phyloP scores from a whole-genome alignment of 148 eudicot genomes.

The Bassia scoparia region DNA sequence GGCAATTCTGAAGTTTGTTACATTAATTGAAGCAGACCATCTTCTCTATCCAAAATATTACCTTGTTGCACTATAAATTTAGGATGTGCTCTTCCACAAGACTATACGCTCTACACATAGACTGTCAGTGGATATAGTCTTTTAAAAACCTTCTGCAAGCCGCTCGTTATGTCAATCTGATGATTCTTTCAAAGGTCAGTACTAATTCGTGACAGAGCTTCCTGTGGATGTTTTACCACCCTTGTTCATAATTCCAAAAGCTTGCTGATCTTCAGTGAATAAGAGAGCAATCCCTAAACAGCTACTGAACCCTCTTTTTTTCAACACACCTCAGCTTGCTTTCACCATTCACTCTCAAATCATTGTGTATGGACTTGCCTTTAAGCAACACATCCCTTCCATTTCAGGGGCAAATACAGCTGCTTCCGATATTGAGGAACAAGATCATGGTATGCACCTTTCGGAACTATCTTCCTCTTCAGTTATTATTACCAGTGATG shows the following conservation, averaged over 20 bases:
- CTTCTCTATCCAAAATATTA: slow-evolving; percentile 95
- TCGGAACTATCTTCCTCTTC: slow-evolving; percentile 57
- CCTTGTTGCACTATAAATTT: slow-evolving; percentile 90
- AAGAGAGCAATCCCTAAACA: slow-evolving; percentile 66
- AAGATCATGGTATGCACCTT: slow-evolving; percentile 49
- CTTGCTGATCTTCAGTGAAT: slow-evolving; percentile 61
- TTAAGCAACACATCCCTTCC: slow-evolving; percentile 56
- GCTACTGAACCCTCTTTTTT: slow-evolving; percentile 52
- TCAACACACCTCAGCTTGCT: slow-evolving; percentile 56
- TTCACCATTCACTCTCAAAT: slow-evolving; percentile 50
- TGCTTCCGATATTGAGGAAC: slow-evolving; percentile 48
- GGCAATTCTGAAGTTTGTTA: slow-evolving; percentile 86
- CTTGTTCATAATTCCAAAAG: slow-evolving; percentile 74
- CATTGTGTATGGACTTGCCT: slow-evolving; percentile 34
- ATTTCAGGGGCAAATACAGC: slow-evolving; percentile 52
- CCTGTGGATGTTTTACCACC: slow-evolving; percentile 51
- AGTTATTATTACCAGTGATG: slow-evolving; percentile 44
- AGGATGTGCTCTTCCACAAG: slow-evolving; percentile 97
- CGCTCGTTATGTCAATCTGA: slow-evolving; percentile 73
- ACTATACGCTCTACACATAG: slow-evolving; percentile 94
- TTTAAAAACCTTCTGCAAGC: slow-evolving; percentile 72
- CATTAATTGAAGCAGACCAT: slow-evolving; percentile 92
- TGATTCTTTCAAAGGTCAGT: slow-evolving; percentile 65
- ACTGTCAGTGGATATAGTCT: slow-evolving; percentile 81
- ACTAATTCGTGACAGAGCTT: slow-evolving; percentile 55